phyloP scores from a whole-genome alignment of 768 basidiomycete species.

The Flagelloscypha sp. region DNA sequence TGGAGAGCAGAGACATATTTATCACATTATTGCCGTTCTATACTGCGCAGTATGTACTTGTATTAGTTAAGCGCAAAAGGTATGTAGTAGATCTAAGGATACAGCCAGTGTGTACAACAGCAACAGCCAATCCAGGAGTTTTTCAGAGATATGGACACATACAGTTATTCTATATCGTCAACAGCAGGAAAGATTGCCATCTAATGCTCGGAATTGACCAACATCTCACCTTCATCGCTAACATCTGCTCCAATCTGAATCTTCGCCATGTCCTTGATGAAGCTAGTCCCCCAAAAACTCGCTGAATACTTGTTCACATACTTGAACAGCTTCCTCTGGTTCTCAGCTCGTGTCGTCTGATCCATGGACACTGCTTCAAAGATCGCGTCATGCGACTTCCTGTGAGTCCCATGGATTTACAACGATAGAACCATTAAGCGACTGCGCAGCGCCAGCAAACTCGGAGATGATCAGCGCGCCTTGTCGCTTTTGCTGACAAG shows the following conservation, averaged over 20 bases:
- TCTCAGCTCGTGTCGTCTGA: constrained; percentile 72
- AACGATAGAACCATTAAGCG: constrained; percentile 89
- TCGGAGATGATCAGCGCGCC: constrained; percentile 98
- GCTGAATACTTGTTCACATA: constrained; percentile 94
- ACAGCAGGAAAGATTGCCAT: too few relatives aligned
- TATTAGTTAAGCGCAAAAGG: too few relatives aligned
- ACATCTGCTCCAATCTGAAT: constrained; percentile 35
- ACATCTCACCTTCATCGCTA: constrained; percentile 22
- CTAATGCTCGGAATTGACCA: too few relatives aligned
- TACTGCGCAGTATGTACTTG: too few relatives aligned
- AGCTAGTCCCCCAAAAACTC: constrained; percentile 86
- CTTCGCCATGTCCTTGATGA: constrained; percentile 76
- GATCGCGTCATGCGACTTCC: constrained; percentile 94
- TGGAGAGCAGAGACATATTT: too few relatives aligned
- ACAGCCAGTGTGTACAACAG: too few relatives aligned
- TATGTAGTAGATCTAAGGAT: too few relatives aligned
- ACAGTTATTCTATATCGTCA: too few relatives aligned
- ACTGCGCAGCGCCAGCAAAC: constrained; percentile 96
- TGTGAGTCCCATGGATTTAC: constrained; percentile 99
- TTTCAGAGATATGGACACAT: too few relatives aligned
- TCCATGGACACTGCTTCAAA: constrained; percentile 91
- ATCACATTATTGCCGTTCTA: too few relatives aligned
- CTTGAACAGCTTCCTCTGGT: constrained; percentile 93
- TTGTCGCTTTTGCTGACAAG: constrained; percentile 86
- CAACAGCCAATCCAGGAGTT: too few relatives aligned